phyloP scores from a whole-genome alignment of 2,329 filamentous ascomycete species.

The Aspergillus neoniger region DNA sequence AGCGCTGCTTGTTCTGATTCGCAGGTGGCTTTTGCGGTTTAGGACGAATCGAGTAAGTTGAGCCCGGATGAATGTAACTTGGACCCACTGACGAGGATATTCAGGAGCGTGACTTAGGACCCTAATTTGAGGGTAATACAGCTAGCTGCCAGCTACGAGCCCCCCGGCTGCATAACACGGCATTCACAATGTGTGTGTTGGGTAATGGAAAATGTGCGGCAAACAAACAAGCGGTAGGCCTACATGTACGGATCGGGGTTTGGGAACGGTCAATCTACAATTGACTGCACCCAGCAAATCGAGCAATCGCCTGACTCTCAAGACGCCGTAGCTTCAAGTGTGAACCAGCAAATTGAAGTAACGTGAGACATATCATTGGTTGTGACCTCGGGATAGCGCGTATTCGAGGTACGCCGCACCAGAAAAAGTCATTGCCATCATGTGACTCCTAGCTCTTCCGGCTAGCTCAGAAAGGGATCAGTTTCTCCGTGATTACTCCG shows the following conservation, averaged over 20 bases:
- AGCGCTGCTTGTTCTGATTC: slow-evolving; percentile 11
- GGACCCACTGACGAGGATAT: slow-evolving; percentile 20
- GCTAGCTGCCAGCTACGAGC: slow-evolving; percentile 6
- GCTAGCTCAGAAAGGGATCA: neutral
- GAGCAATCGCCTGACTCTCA: neutral
- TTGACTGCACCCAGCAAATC: neutral
- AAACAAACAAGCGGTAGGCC: neutral
- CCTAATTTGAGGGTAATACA: slow-evolving; percentile 4
- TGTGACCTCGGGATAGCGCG: neutral
- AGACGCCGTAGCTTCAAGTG: neutral
- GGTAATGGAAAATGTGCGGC: neutral
- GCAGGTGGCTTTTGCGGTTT: neutral
- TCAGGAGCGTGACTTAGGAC: slow-evolving; percentile 11
- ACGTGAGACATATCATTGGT: neutral
- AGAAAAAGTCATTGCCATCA: neutral
- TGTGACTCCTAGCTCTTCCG: neutral
- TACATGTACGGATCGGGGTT: neutral
- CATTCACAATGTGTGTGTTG: neutral
- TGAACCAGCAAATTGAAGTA: neutral
- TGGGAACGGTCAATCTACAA: neutral
- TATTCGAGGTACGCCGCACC: neutral
- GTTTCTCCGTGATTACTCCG: slow-evolving; percentile 12
- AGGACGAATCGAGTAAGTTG: neutral
- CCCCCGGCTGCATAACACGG: neutral
- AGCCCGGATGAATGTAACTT: slow-evolving; percentile 14